A percentile compares a stretch with the other conserved stretches of the same genome.
Conservation (phyloP, 2,329 filamentous ascomycete genomes). For the Penicillium sp. region DNA sequence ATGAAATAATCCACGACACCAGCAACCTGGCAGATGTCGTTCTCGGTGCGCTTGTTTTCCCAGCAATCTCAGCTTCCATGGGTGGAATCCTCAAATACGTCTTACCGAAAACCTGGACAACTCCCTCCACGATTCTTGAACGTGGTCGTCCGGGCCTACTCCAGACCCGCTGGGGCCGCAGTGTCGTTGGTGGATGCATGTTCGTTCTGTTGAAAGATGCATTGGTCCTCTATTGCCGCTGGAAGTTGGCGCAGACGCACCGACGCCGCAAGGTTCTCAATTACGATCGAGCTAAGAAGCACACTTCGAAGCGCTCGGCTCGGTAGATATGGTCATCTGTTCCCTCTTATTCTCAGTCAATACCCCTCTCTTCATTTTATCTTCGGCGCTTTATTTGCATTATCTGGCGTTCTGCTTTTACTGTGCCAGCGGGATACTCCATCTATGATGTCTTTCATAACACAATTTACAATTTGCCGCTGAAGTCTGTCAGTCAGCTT, state of each 20-base stretch:
- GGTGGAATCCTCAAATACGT: constrained; percentile 71
- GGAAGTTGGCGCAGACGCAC: constrained; percentile 51
- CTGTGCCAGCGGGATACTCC: constrained; percentile 8
- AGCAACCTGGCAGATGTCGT: constrained; percentile 60
- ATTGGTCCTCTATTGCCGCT: constrained; percentile 59
- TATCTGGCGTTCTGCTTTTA: constrained; percentile 20
- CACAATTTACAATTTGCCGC: background rate
- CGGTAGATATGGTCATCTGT: background rate
- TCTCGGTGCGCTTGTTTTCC: constrained; percentile 74
- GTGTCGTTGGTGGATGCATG: constrained; percentile 81
- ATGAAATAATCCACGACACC: constrained; percentile 55
- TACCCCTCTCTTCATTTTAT: constrained; percentile 2
- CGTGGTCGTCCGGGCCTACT: constrained; percentile 65
- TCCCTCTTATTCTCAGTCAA: background rate
- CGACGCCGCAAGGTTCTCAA: constrained; percentile 49
- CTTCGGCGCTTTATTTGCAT: constrained; percentile 16
- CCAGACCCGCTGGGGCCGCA: constrained; percentile 84
- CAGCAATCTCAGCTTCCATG: constrained; percentile 74
- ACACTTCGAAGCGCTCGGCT: constrained; percentile 20
- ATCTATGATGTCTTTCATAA: constrained; percentile 20
- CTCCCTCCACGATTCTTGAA: constrained; percentile 40
- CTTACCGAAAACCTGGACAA: constrained; percentile 70
- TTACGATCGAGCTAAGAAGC: constrained; percentile 47
- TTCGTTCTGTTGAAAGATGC: constrained; percentile 81
- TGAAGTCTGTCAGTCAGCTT: background rate